Evolutionary conservation across 2,329 filamentous ascomycete species (phyloP).

Genomic region (Lachnellula willkommii): DNA sequence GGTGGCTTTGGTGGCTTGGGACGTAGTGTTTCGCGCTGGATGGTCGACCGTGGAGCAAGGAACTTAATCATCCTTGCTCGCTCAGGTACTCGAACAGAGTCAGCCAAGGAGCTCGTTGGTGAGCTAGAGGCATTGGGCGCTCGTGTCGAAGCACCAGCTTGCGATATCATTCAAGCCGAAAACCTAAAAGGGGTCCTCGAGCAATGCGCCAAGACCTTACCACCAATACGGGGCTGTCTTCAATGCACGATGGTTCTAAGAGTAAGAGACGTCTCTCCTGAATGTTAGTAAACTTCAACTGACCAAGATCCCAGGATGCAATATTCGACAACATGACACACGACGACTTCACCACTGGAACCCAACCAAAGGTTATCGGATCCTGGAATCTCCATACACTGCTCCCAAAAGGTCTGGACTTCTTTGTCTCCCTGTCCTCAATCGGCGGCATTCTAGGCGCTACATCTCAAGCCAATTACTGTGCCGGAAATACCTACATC

Average conservation of each 20-base stretch:
- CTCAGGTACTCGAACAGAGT: conserved; percentile 3
- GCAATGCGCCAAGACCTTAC: conserved; percentile 3
- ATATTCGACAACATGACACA: conserved; percentile 32
- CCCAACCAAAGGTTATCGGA: conserved; percentile 33
- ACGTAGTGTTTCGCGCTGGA: conserved; percentile 18
- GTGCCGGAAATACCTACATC: conserved; percentile 29
- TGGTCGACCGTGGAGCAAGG: conserved; percentile 22
- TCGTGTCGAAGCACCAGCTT: conserved; percentile 39
- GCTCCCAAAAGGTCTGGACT: conserved; percentile 11
- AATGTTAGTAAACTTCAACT: neutral
- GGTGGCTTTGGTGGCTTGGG: conserved; percentile 31
- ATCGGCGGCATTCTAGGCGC: conserved; percentile 20
- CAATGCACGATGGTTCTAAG: conserved; percentile 43
- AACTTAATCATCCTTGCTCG: conserved; percentile 30
- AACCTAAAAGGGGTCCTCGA: conserved; percentile 4
- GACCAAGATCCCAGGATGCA: conserved; percentile 3
- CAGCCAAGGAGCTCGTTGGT: conserved; percentile 3
- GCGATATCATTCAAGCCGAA: conserved; percentile 42
- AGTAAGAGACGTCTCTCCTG: neutral
- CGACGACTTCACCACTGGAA: conserved; percentile 31
- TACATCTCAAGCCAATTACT: conserved; percentile 14
- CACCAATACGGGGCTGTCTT: conserved; percentile 38
- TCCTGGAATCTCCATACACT: conserved; percentile 21
- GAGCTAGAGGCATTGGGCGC: conserved; percentile 30
- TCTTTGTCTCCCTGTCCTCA: conserved; percentile 31